Conservation (phyloP, 495 filamentous ascomycete species). For the Aspergillus conjunctus region DNA sequence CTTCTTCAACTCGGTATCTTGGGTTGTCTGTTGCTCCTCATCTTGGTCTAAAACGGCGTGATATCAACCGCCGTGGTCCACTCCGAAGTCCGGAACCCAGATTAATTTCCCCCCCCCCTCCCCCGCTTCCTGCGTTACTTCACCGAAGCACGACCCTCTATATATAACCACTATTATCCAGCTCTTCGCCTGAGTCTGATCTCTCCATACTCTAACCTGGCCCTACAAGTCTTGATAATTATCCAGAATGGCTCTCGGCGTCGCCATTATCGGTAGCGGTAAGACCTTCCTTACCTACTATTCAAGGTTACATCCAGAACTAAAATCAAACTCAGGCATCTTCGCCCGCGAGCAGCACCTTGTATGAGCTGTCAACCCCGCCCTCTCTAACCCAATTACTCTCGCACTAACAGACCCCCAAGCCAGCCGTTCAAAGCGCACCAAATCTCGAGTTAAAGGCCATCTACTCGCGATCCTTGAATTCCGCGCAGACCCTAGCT, state of each 20-base stretch:
- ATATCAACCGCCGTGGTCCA: neutral
- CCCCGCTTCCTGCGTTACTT: neutral
- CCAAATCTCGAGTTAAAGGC: slow-evolving; percentile 55
- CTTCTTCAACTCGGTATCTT: no score
- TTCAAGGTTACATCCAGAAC: neutral
- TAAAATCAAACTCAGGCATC: slow-evolving; percentile 45
- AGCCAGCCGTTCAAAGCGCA: slow-evolving; percentile 56
- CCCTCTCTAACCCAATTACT: neutral
- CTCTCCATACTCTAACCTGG: no score
- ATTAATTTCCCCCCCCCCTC: neutral
- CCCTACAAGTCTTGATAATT: neutral
- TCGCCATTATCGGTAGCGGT: slow-evolving; percentile 72
- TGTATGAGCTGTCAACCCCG: slow-evolving; percentile 27
- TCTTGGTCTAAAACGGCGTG: no score
- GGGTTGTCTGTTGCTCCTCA: no score
- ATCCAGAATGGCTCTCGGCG: slow-evolving; percentile 47
- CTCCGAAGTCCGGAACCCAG: neutral
- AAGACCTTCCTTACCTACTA: slow-evolving; percentile 34
- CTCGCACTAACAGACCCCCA: slow-evolving; percentile 6
- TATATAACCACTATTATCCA: neutral
- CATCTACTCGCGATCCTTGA: slow-evolving; percentile 62
- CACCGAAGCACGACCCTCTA: slow-evolving; percentile 5
- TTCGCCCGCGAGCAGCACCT: slow-evolving; percentile 48
- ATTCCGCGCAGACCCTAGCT: slow-evolving; percentile 49
- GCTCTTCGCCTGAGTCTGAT: no score